phyloP scores from a whole-genome alignment of 495 filamentous ascomycete species.

The Usnea hakonensis region DNA sequence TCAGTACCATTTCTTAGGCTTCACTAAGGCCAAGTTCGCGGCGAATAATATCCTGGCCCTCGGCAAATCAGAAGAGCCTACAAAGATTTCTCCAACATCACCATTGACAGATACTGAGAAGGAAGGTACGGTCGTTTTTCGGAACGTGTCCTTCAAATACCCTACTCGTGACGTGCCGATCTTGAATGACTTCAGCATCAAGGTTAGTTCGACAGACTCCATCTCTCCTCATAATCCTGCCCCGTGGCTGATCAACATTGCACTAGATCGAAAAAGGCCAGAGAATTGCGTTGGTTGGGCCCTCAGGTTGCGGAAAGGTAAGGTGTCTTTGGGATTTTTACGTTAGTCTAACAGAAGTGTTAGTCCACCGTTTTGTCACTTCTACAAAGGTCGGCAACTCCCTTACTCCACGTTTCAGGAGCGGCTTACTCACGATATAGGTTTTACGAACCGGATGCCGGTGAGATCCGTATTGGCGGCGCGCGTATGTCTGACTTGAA shows the following conservation, averaged over 20 bases:
- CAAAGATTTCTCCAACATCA: background rate
- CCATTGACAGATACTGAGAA: background rate
- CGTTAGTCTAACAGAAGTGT: no score
- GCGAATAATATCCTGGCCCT: constrained; percentile 45
- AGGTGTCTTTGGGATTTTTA: no score
- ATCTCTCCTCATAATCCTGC: no score
- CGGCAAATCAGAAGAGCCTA: constrained; percentile 7
- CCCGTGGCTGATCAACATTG: no score
- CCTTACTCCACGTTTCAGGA: no score
- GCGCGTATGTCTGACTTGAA: no score
- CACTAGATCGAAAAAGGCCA: no score
- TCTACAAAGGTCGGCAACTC: no score
- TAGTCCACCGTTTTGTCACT: no score
- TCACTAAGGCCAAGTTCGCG: constrained; percentile 50
- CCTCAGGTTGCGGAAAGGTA: background rate
- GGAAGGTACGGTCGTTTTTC: constrained; percentile 26
- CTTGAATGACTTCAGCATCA: constrained; percentile 36
- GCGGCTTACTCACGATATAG: no score
- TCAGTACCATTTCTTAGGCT: constrained; percentile 26
- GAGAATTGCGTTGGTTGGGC: background rate
- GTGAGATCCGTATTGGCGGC: background rate
- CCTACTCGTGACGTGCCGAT: constrained; percentile 44
- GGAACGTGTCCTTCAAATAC: constrained; percentile 53
- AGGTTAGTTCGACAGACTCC: no score
- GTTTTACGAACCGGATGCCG: background rate